phyloP scores from a whole-genome alignment of 805 yeast genomes.

The Spathaspora arborariae region DNA sequence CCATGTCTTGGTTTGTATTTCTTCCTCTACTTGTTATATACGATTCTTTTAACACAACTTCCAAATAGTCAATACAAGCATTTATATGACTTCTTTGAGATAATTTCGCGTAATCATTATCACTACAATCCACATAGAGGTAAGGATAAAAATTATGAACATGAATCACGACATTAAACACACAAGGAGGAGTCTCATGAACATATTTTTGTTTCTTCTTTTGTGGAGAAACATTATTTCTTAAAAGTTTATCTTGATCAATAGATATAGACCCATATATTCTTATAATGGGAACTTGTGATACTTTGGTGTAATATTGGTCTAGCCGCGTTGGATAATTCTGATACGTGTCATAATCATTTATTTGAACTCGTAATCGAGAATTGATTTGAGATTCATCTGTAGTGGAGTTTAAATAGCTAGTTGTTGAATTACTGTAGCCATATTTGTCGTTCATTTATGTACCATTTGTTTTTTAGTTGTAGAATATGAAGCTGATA shows the following conservation, averaged over 20 bases:
- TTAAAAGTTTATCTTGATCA: constrained; percentile 47
- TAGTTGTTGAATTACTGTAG: background rate
- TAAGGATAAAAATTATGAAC: constrained; percentile 86
- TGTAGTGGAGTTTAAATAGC: background rate
- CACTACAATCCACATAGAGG: constrained; percentile 60
- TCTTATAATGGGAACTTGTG: constrained; percentile 70
- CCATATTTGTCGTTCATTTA: background rate
- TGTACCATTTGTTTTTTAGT: background rate
- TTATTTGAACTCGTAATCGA: constrained; percentile 47
- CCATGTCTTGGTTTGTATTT: constrained; percentile 4
- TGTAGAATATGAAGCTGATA: background rate
- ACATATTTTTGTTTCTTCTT: constrained; percentile 3
- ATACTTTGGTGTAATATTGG: constrained; percentile 29
- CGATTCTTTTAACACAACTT: constrained; percentile 29
- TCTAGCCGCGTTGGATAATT: constrained; percentile 54
- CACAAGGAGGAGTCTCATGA: constrained; percentile 9
- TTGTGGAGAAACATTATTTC: constrained; percentile 5
- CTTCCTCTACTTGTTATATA: background rate
- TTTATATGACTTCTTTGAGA: constrained; percentile 18
- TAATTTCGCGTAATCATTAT: constrained; percentile 18
- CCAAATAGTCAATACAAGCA: constrained; percentile 41
- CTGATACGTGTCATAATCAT: constrained; percentile 65
- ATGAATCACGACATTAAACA: constrained; percentile 48
- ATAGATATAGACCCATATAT: constrained; percentile 68
- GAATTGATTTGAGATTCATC: background rate